Conservation (phyloP, 148 eudicot species). For the Selenicereus undatus region DNA sequence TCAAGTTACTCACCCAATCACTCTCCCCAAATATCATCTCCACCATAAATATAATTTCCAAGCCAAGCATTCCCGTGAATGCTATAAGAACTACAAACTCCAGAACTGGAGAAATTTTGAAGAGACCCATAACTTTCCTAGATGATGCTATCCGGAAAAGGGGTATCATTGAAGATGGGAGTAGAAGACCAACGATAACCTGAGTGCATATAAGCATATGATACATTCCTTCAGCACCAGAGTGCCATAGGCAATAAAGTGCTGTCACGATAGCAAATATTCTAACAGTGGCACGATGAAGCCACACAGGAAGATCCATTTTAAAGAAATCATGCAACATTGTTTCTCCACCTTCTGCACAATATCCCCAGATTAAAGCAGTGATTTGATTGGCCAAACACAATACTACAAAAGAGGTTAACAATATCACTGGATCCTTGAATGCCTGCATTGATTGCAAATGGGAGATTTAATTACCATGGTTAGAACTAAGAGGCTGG, state of each 20-base stretch:
- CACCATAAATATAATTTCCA: slow-evolving; percentile 63
- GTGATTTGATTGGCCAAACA: slow-evolving; percentile 71
- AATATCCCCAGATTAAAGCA: slow-evolving; percentile 63
- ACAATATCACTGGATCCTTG: slow-evolving; percentile 47
- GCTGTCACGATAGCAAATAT: slow-evolving; percentile 65
- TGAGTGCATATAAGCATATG: slow-evolving; percentile 75
- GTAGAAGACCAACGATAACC: slow-evolving; percentile 72
- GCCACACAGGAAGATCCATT: slow-evolving; percentile 84
- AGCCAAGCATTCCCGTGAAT: slow-evolving; percentile 66
- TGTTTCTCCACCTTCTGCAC: slow-evolving; percentile 53
- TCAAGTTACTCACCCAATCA: slow-evolving; percentile 72
- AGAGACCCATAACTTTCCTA: slow-evolving; percentile 68
- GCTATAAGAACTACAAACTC: slow-evolving; percentile 62
- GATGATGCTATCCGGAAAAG: slow-evolving; percentile 85
- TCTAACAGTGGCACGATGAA: slow-evolving; percentile 77
- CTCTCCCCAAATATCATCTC: slow-evolving; percentile 89
- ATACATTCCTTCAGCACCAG: slow-evolving; percentile 87
- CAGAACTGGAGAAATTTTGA: slow-evolving; percentile 57
- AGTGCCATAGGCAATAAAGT: slow-evolving; percentile 63
- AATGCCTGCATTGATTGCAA: slow-evolving; percentile 51
- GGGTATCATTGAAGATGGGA: slow-evolving; percentile 87
- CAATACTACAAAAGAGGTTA: slow-evolving; percentile 53
- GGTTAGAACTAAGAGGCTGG: neutral
- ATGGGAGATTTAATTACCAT: slow-evolving; percentile 3
- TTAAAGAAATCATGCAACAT: slow-evolving; percentile 59